Evolutionary conservation across 192 early-diverging fungal genomes (phyloP), one percentile per base, ranked within the genome.

Genomic region (Funneliformis geosporum): DNA sequence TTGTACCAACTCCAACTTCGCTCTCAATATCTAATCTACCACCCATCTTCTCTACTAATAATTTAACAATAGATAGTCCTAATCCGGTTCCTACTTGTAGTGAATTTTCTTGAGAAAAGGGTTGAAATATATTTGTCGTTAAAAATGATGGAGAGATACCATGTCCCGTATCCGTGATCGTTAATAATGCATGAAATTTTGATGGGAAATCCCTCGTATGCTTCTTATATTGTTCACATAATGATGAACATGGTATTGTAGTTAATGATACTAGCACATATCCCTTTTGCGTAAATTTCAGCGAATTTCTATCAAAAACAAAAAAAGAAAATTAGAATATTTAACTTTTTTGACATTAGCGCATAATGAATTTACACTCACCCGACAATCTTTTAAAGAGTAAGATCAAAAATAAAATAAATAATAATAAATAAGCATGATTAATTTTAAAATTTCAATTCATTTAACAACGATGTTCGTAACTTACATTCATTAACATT

Each of bases 241-340:
- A 21, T 80, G 59, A 14, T 55, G 55, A 28, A 59, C 71, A 55
- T 8, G 79, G 81, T 11, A 81, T 80, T 25, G 73, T 80, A 5
- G 78, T 60, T 1, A 87, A 80, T 8, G 79, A 85, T 16, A 89
- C 65, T 25, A 88, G 82, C 4, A 89, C 87, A 55, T 81, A 87
- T 2, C 88, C 88, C 10, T 82, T 77, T 16, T 81, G 80, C 9
- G 88, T 89, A 42, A 89, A 89, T 66, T 88, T 89, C 60, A 89
- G 76, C 9, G 86, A 83, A 69, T 89, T 89, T 21, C 85, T 85
- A 25, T 83, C 75, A 18, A 83, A 77, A 78, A 82, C 70, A 11
- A 81, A 46, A 21, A 44, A 70, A 33, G 38, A 60, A 55, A 28
- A 25, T 39, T 60, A 2, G 12, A 43, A n/a, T 69, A 60, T 8